phyloP scores from a whole-genome alignment of 1,284 basidiomycete species.

The Ganoderma leucocontextum region DNA sequence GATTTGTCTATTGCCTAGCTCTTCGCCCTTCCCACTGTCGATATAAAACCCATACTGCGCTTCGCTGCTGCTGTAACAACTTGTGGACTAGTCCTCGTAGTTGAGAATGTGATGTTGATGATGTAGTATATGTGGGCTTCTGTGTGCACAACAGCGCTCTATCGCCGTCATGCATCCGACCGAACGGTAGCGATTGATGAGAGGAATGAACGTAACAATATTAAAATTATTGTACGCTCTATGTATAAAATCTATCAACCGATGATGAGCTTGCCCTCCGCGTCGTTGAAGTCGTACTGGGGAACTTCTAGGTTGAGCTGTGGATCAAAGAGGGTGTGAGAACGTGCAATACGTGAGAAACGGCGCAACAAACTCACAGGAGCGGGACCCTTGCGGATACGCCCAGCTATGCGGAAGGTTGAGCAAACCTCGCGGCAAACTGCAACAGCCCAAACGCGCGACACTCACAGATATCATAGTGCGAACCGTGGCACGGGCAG shows the following conservation, averaged over 20 bases:
- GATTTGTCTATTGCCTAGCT: conserved; percentile 2
- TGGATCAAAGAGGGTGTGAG: conserved; percentile 23
- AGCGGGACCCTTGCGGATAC: conserved; percentile 94
- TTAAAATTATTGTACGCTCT: conserved; percentile 31
- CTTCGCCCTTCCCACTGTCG: conserved; percentile 13
- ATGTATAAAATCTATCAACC: conserved; percentile 67
- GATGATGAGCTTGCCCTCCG: conserved; percentile 88
- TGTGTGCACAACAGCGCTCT: background rate
- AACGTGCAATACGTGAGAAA: conserved; percentile 7
- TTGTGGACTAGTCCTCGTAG: conserved; percentile 2
- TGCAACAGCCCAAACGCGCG: conserved; percentile 4
- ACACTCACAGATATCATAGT: conserved; percentile 90
- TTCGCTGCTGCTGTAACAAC: conserved; percentile 3
- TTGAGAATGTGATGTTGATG: conserved; percentile 8
- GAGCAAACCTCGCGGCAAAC: conserved; percentile 9
- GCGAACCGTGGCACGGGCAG: conserved; percentile 98
- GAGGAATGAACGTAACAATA: conserved; percentile 15
- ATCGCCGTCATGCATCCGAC: background rate
- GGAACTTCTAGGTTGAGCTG: conserved; percentile 96
- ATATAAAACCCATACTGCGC: conserved; percentile 11
- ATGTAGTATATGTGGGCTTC: background rate
- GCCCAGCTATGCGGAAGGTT: conserved; percentile 68
- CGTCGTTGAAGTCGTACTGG: conserved; percentile 88
- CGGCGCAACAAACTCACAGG: conserved; percentile 64
- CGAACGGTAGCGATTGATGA: background rate